These are phyloP conservation scores for Malus hybrid DNA, from an alignment of 331 rosid species.

Conservation along the genomic window DNA sequence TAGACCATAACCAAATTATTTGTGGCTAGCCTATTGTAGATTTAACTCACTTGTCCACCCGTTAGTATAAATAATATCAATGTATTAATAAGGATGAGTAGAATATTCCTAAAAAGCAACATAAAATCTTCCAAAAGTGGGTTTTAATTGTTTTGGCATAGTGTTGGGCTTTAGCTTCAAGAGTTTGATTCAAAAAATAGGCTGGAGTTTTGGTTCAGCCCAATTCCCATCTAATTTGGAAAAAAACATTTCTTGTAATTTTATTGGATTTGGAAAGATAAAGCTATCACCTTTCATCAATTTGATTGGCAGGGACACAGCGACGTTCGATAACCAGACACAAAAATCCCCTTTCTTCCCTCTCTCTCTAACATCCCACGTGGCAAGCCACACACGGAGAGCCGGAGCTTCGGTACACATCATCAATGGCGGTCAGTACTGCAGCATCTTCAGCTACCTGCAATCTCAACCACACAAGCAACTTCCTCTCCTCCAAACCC, in stretches of 20 bases:
- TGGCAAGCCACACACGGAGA: conserved; percentile 38
- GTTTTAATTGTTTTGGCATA: no score
- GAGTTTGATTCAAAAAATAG: no score
- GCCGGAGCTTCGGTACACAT: neutral
- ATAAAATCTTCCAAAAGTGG: no score
- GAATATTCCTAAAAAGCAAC: no score
- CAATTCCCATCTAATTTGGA: neutral
- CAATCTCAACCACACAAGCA: conserved; percentile 14
- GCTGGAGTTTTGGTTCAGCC: neutral
- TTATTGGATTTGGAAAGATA: conserved; percentile 26
- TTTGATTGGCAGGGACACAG: conserved; percentile 37
- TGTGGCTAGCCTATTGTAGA: no score
- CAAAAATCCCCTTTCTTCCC: neutral
- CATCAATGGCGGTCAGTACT: conserved; percentile 57
- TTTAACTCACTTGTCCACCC: no score
- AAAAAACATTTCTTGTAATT: neutral
- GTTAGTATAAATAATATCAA: no score
- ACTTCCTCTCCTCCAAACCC: conserved; percentile 19
- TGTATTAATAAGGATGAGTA: no score
- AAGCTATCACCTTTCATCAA: conserved; percentile 16
- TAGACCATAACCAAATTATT: no score
- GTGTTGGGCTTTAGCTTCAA: no score
- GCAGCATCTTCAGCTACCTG: conserved; percentile 39
- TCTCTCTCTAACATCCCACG: conserved; percentile 33
- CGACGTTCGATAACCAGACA: neutral